These are phyloP conservation scores for Cercospora sp. DNA, from an alignment of 2,329 filamentous ascomycete genomes.

Conservation along the genomic window DNA sequence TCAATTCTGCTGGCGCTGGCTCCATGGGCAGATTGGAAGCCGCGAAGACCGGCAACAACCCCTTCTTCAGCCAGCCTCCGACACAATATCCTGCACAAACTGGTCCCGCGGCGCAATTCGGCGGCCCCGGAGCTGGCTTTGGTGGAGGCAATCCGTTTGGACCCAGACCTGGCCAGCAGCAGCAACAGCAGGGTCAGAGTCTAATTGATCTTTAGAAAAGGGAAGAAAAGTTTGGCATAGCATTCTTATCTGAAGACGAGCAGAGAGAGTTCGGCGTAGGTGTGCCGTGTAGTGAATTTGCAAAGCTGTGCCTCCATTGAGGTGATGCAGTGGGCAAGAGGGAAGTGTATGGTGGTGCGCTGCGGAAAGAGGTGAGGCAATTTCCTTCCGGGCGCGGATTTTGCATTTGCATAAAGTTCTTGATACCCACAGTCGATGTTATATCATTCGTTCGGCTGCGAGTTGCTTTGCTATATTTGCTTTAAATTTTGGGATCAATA, in stretches of 20 bases:
- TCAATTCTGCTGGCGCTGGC: conserved; percentile 91
- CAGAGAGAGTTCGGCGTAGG: not conserved
- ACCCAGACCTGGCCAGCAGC: conserved; percentile 47
- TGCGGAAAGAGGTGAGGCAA: not conserved
- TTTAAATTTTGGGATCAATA: not conserved
- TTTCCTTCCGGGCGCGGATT: not conserved
- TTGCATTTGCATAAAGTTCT: conserved; percentile 14
- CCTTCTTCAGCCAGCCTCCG: conserved; percentile 70
- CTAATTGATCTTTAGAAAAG: conserved; percentile 57
- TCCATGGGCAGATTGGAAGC: conserved; percentile 65
- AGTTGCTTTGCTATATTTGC: not conserved
- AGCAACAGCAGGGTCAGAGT: conserved; percentile 50
- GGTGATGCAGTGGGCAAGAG: not conserved
- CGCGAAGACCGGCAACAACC: conserved; percentile 74
- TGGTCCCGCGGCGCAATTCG: conserved; percentile 51
- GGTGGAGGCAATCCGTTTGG: conserved; percentile 59
- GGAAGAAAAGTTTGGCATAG: not conserved
- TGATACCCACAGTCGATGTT: conserved; percentile 17
- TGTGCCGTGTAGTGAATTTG: not conserved
- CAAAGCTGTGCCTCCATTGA: not conserved
- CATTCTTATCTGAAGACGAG: not conserved
- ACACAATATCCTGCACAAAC: conserved; percentile 54
- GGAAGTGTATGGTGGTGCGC: not conserved
- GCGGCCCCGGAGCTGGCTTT: conserved; percentile 29
- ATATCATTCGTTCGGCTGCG: conserved; percentile 9